Percentiles rank a stretch among this genome's conserved stretches.
These are phyloP conservation scores for Mytilinidion resinicola DNA, from an alignment of 495 filamentous ascomycete species.

Conservation along the genomic window DNA sequence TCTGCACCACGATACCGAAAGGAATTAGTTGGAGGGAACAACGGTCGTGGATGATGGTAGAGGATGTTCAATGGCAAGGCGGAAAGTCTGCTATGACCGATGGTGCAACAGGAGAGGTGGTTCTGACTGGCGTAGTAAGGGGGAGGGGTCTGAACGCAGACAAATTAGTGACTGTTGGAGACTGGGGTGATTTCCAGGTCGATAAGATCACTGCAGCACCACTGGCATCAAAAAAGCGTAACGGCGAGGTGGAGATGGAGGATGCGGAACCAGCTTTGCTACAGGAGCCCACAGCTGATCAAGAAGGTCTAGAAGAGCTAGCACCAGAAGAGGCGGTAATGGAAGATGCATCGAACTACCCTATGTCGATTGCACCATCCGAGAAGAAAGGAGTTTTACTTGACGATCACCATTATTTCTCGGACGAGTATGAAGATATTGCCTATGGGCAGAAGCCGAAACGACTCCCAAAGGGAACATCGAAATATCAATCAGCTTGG, in stretches of 20 bases:
- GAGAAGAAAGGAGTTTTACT: conserved; percentile 75
- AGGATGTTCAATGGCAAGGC: conserved; percentile 66
- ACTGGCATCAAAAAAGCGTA: conserved; percentile 46
- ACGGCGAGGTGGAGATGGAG: conserved; percentile 61
- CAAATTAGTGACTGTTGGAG: conserved; percentile 80
- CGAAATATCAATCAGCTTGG: conserved; percentile 90
- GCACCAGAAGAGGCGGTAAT: conserved; percentile 80
- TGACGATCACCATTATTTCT: conserved; percentile 97
- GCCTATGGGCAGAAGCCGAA: conserved; percentile 54
- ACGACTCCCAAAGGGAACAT: conserved; percentile 82
- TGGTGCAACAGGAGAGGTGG: conserved; percentile 47
- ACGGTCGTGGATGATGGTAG: conserved; percentile 87
- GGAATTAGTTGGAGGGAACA: conserved; percentile 91
- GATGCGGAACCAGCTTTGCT: conserved; percentile 48
- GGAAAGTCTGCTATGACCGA: conserved; percentile 37
- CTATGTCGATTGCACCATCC: conserved; percentile 50
- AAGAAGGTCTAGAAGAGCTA: conserved; percentile 73
- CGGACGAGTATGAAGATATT: conserved; percentile 68
- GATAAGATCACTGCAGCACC: conserved; percentile 75
- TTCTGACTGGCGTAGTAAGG: conserved; percentile 80
- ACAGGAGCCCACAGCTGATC: conserved; percentile 64
- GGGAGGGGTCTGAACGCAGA: conserved; percentile 85
- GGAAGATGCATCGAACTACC: conserved; percentile 55
- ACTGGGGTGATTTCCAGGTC: conserved; percentile 94
- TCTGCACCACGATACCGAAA: conserved; percentile 86